Base-by-base conservation (phyloP, 2,329 filamentous ascomycete genomes). In the Colletotrichum graminicola region DNA sequence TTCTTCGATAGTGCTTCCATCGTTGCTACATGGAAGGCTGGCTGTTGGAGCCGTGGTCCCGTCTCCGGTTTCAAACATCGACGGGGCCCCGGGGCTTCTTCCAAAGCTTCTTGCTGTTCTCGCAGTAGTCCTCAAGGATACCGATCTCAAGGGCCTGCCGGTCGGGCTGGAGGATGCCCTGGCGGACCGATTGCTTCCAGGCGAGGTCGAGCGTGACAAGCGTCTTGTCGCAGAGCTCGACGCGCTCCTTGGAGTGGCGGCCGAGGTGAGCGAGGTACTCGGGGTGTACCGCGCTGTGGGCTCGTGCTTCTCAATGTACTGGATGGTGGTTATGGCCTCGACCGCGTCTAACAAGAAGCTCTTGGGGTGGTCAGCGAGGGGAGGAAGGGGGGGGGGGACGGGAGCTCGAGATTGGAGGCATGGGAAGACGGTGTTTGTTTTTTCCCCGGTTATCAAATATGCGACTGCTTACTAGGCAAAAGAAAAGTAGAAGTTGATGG, bases 341-440 rank as follows among this genome's bases (percentile, higher is more conserved):
- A 18, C 47, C 47, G 29, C 47, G 47, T 51, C 47, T 23, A 6
- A 8, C 47, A 29, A 14, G 23, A 51, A 5, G 47, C 12, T 26
- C 47, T 51, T 29, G n/a, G 23, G 23, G 2, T n/a, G 23, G 47
- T 16, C 43, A 45, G 12, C 47, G 14, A 14, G 23, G 12, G 4
- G 1, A 5, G n/a, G n/a, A n/a, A n/a, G n/a, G n/a, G n/a, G n/a
- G n/a, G n/a, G n/a, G n/a, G n/a, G n/a, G n/a, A n/a, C n/a, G n/a
- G 23, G 5, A 6, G 2, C n/a, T 23, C 43, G 8, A 2, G 43
- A 12, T 12, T 8, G 14, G 39, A 41, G 39, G 18, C 1, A 6
- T 1, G 14, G 21, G 5, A 11, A 8, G 8, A 11, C 1, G 18
- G 41, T 21, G 41, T 0, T n/a, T 45, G 0, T 10, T 3, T 5